These are phyloP conservation scores for Chrysochromulina parva DNA, from an alignment of 78 protist species.

Conservation along the genomic window DNA sequence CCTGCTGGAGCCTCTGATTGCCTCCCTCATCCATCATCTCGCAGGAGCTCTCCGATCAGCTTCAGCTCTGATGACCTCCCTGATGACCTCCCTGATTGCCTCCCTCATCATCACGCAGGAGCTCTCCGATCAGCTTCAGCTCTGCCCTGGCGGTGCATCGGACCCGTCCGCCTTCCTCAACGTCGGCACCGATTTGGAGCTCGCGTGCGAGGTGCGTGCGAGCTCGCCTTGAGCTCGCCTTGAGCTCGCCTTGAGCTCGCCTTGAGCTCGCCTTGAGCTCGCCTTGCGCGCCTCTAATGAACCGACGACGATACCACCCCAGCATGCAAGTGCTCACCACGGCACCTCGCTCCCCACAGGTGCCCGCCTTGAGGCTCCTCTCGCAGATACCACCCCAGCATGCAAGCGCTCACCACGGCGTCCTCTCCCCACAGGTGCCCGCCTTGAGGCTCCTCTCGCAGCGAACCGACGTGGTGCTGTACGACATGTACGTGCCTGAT, in stretches of 20 bases:
- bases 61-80: background rate
- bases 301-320: too few relatives aligned
- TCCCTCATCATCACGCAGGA: too few relatives aligned
- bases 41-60: background rate
- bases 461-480: background rate
- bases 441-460: background rate
- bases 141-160: background rate
- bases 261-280: too few relatives aligned
- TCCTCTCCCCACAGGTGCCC: too few relatives aligned
- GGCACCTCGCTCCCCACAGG: too few relatives aligned
- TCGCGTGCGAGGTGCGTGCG: background rate
- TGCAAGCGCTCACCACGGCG: too few relatives aligned
- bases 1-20: background rate
- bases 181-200: background rate
- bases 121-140: background rate
- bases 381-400: background rate
- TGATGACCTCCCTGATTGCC: too few relatives aligned
- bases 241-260: too few relatives aligned
- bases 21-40: too few relatives aligned
- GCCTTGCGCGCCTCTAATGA: too few relatives aligned
- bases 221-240: too few relatives aligned
- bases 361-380: background rate
- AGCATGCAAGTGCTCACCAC: too few relatives aligned
- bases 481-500: background rate
- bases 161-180: background rate